Base-by-base conservation (phyloP, 768 basidiomycete species). In the Pisolithus marmoratus region DNA sequence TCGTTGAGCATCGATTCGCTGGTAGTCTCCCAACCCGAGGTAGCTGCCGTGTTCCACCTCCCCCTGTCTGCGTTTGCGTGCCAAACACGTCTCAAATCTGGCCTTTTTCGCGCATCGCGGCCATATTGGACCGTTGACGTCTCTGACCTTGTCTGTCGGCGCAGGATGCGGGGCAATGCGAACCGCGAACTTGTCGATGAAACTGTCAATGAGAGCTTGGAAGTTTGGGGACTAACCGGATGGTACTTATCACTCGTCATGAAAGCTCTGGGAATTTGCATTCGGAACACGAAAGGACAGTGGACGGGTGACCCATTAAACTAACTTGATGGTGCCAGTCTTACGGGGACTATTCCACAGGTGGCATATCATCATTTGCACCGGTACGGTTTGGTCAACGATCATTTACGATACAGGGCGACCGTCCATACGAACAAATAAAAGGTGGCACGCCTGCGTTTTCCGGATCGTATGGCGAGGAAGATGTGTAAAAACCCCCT, bases 161-260 rank as follows among this genome's bases (percentile, higher is more conserved):
- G 62, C 26, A 63, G 62, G 20, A 65, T 68, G 64, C 61, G 60
- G 40, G 69, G 59, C 46, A 69, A 73, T 56, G 62, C 63, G 49
- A 61, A 61, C 38, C 63, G 67, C 37, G 63, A 68, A 48, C 73
- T 75, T 47, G 31, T 34, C 31, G 11, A 34, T 4, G 73, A 78
- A 54, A 67, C 76, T 40, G 74, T 74, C 38, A 68, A 71, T 44
- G 78, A 74, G 11, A 71, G 72, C 52, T 65, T 89, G 15, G 85
- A 90, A 60, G 80, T 90, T 24, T 91, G 89, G 87, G 88, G 90
- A 0, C 68, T 91, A 61, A 90, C 90, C 20, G 90, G 88, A 34
- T 90, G 88, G 87, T 91, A 89, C 70, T 72, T 89, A 49, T 78
- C 75, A 43, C 58, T 79, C 45, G 67, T 90, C 58, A 80, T 88